Percentiles rank a stretch among this genome's conserved stretches.
Evolutionary conservation across 352 stramenopile genomes (phyloP).

Genomic region (Phytophthora cryptogea): DNA sequence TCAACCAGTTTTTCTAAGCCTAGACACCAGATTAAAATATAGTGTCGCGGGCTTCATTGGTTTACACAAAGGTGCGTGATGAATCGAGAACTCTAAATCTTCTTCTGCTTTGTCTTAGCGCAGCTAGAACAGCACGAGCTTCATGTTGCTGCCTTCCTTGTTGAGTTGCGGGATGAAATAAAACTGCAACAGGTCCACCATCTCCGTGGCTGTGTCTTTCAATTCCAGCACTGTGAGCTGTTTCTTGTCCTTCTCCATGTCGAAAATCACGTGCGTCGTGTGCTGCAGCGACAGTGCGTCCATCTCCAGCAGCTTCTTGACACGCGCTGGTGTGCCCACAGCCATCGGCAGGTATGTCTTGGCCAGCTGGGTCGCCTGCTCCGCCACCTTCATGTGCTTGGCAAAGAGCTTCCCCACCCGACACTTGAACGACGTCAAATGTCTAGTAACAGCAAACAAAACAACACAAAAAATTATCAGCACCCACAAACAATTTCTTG

Average conservation of each 20-base stretch:
- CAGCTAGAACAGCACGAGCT: slow-evolving; percentile 77
- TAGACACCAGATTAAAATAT: slow-evolving; percentile 14
- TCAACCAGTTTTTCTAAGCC: slow-evolving; percentile 72
- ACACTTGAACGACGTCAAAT: slow-evolving; percentile 85
- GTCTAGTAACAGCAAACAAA: slow-evolving; percentile 31
- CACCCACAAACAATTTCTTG: neutral
- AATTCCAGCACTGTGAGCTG: slow-evolving; percentile 80
- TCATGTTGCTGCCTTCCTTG: slow-evolving; percentile 49
- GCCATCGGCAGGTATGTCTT: slow-evolving; percentile 76
- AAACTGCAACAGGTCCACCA: slow-evolving; percentile 81
- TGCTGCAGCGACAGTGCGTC: slow-evolving; percentile 74
- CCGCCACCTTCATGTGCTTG: slow-evolving; percentile 92
- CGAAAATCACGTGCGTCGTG: slow-evolving; percentile 79
- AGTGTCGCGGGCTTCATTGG: slow-evolving; percentile 7
- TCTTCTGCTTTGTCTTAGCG: neutral
- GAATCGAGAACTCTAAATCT: slow-evolving; percentile 12
- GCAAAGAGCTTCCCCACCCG: slow-evolving; percentile 96
- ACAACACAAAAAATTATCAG: slow-evolving; percentile 17
- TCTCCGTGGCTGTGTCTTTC: slow-evolving; percentile 84
- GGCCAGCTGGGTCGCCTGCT: slow-evolving; percentile 88
- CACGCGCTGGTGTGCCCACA: slow-evolving; percentile 74
- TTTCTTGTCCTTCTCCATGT: slow-evolving; percentile 91
- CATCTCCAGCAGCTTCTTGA: slow-evolving; percentile 84
- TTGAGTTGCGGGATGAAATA: slow-evolving; percentile 70
- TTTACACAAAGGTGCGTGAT: slow-evolving; percentile 4